Evolutionary conservation across 192 early-diverging fungal genomes (phyloP), one percentile per base, ranked within the genome.

Genomic region (Coemansia sp.): DNA sequence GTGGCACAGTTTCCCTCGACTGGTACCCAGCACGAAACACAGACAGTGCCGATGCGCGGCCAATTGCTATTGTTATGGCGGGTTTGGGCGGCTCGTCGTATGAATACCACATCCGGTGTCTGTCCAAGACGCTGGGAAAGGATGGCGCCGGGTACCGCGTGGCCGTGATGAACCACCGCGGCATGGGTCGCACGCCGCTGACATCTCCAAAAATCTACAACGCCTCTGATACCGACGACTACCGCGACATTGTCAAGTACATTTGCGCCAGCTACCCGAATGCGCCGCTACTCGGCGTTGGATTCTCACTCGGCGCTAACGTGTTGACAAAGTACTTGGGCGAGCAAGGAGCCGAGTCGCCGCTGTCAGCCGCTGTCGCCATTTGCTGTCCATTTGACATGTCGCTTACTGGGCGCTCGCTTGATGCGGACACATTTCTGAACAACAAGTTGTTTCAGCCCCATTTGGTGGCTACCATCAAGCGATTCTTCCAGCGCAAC

Each of bases 31-130:
- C 70, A 6, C 85, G 82, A 51, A 60, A 72, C 12, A 70, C 77
- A n/a, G 75, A 81, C 34, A 87, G 80, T 4, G 50, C 27, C 19
- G 12, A 57, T 32, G 23, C 14, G 12, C 31, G 59, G 62, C 93
- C 93, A 0, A 92, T 89, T 38, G 68, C 94, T 21, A 84, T 98
- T 10, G 82, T 94, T 9, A 73, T 94, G 15, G 92, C 96, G 60
- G 95, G 96, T 2, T 71, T 98, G 51, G 95, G 94, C 29, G 96
- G 96, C n/a, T 93, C 93, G 36, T 91, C 90, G 6, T 89, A 94
- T 74, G 94, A 97, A 75, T 89, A 89, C n/a, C 96, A 95, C 64
- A 87, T 98, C 17, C 88, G 90, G 14, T 85, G 89, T 21, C 44
- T 95, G 59, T 84, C 91, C 29, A 84, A 89, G 63, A 62, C 67